A percentile compares a stretch with the other conserved stretches of the same genome.
phyloP scores from a whole-genome alignment of 73 alveolate genomes.

The Tetrahymena borealis region DNA sequence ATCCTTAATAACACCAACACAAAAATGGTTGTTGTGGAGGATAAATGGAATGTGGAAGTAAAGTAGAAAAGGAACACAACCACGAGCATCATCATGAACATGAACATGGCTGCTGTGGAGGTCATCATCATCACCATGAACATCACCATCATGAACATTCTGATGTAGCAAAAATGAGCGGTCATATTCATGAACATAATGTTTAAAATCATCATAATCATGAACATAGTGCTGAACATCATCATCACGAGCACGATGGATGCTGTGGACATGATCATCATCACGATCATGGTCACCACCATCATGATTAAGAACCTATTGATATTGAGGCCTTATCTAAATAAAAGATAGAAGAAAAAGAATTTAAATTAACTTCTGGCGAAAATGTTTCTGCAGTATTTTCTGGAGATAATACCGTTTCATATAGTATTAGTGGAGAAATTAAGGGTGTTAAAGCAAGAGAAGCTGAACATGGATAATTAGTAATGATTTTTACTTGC shows the following conservation, averaged over 20 bases:
- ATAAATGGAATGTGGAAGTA: neutral
- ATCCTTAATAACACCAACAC: neutral
- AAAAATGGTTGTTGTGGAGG: neutral
- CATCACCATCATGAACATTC: neutral
- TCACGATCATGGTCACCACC: neutral
- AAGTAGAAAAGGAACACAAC: neutral
- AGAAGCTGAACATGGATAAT: neutral
- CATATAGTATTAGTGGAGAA: neutral
- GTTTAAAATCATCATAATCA: neutral
- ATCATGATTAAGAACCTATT: neutral
- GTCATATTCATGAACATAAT: neutral
- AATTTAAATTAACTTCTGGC: neutral
- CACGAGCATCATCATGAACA: neutral
- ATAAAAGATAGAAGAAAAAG: neutral
- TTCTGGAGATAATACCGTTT: neutral
- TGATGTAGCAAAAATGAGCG: neutral
- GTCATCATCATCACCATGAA: neutral
- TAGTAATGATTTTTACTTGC: conserved; percentile 23
- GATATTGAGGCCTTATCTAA: neutral
- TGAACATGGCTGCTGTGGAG: neutral
- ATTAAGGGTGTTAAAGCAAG: neutral
- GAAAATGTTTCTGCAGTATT: neutral
- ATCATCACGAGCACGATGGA: neutral
- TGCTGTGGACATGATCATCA: conserved; percentile 1
- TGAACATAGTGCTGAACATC: neutral